Evolutionary conservation across 345 rosid genomes (phyloP), one percentile per base, ranked within the genome.

Genomic region (Anacardium occidentale): DNA sequence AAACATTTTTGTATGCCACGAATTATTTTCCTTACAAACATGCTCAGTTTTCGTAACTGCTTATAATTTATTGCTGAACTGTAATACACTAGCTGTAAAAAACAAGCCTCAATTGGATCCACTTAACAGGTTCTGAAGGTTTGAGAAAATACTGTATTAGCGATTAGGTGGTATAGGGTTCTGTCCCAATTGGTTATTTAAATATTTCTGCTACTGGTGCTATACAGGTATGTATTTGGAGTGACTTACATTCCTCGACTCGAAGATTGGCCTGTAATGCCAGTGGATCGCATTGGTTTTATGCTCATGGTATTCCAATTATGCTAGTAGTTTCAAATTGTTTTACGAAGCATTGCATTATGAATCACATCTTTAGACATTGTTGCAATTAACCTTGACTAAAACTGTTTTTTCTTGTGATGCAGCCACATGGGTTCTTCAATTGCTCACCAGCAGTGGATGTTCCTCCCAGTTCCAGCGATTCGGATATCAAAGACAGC

Each of bases 181-280:
- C 22, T 24, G 56, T 18, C 2, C n/a, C 48, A 65, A 32, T 65
- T 14, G 20, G 22, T 32, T 51, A 32, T 26, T 32, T 52, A 29
- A 15, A 13, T 15, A 4, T 37, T 40, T n/a, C n/a, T n/a, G n/a
- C n/a, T n/a, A n/a, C 11, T 9, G 62, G 59, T 10, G 52, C 24
- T 2, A 42, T 67, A 72, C 79, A 90, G 96, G 91, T 88, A 90
- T 55, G 88, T 90, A 13, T 90, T 90, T 77, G 92, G 92, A 61
- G 77, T 88, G 62, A 90, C 96, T 0, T 87, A 86, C 57, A 74
- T 90, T 66, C 92, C 92, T 65, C 84, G 96, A 45, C 80, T 90
- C 74, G 93, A 90, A 81, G 92, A 90, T 71, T 90, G 90, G 91
- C 92, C 92, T 17, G 91, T 86, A 54, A 88, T 90, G 93, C 93